Percentiles rank a stretch among this genome's conserved stretches.
Evolutionary conservation across 768 basidiomycete genomes (phyloP).

Genomic region (Rhodotorula graminis): DNA sequence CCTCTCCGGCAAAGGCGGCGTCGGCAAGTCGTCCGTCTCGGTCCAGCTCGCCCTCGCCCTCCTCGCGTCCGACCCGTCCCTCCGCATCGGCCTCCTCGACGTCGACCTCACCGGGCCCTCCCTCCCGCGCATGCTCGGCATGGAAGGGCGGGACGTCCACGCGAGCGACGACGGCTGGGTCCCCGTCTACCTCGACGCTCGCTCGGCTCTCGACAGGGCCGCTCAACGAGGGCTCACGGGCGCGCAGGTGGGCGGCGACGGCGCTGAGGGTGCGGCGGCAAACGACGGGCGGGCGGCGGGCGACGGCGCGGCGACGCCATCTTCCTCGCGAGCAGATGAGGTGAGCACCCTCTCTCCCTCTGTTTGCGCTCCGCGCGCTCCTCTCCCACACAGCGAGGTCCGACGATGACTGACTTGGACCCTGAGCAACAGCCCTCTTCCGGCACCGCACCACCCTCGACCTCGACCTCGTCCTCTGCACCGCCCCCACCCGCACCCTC

Average conservation of each 20-base stretch:
- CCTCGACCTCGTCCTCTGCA: not conserved
- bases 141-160: conserved; percentile 81
- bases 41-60: conserved; percentile 86
- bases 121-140: conserved; percentile 91
- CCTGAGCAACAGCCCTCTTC: no score
- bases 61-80: conserved; percentile 55
- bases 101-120: conserved; percentile 98
- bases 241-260: not conserved
- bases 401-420: no score
- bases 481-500: not conserved
- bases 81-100: conserved; percentile 93
- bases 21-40: conserved; percentile 95
- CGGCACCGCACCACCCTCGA: not conserved
- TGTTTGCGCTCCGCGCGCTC: no score
- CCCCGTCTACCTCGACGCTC: conserved; percentile 88
- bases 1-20: conserved; percentile 90
- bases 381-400: no score
- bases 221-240: not conserved
- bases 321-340: not conserved
- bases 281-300: not conserved
- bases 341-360: not conserved
- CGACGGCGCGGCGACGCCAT: no score
- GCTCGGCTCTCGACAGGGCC: not conserved
- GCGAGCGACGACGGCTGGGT: conserved; percentile 92
- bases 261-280: not conserved